phyloP scores from a whole-genome alignment of 2,329 filamentous ascomycete genomes.

The Fusarium domesticum region DNA sequence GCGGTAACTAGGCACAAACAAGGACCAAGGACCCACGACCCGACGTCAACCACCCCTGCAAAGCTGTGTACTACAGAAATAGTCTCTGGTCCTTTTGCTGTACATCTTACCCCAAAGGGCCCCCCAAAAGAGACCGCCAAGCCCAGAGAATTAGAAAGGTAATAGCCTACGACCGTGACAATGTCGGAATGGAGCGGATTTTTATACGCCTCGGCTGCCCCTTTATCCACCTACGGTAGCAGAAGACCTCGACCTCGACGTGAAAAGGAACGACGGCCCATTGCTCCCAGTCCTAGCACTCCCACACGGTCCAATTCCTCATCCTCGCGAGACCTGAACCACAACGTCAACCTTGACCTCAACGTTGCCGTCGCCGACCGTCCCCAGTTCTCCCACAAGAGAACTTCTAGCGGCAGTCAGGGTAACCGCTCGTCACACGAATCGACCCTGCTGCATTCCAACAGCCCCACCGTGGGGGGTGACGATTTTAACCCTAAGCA shows the following conservation, averaged over 20 bases:
- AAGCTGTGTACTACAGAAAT: too few relatives aligned
- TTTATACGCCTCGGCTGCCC: slow-evolving; percentile 30
- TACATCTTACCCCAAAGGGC: too few relatives aligned
- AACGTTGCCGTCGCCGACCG: too few relatives aligned
- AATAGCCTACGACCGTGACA: slow-evolving; percentile 25
- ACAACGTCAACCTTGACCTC: too few relatives aligned
- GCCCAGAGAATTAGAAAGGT: slow-evolving; percentile 27
- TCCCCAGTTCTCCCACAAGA: slow-evolving; percentile 22
- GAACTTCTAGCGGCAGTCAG: slow-evolving; percentile 29
- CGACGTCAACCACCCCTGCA: too few relatives aligned
- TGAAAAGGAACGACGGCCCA: slow-evolving; percentile 30
- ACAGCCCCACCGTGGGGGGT: slow-evolving; percentile 30
- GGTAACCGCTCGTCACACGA: slow-evolving; percentile 30
- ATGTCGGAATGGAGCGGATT: slow-evolving; percentile 35
- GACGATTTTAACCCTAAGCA: slow-evolving; percentile 20
- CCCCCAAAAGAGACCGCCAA: slow-evolving; percentile 14
- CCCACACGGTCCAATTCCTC: slow-evolving; percentile 17
- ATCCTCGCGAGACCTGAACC: slow-evolving; percentile 17
- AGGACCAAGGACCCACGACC: too few relatives aligned
- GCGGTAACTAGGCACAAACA: too few relatives aligned
- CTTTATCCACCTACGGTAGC: slow-evolving; percentile 30
- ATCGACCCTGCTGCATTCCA: slow-evolving; percentile 28
- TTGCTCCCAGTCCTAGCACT: slow-evolving; percentile 18
- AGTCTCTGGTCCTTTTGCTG: slow-evolving; percentile 16
- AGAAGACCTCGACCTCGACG: slow-evolving; percentile 20